Evolutionary conservation across 2,329 filamentous ascomycete species (phyloP).

Genomic region (Alternaria triticina): DNA sequence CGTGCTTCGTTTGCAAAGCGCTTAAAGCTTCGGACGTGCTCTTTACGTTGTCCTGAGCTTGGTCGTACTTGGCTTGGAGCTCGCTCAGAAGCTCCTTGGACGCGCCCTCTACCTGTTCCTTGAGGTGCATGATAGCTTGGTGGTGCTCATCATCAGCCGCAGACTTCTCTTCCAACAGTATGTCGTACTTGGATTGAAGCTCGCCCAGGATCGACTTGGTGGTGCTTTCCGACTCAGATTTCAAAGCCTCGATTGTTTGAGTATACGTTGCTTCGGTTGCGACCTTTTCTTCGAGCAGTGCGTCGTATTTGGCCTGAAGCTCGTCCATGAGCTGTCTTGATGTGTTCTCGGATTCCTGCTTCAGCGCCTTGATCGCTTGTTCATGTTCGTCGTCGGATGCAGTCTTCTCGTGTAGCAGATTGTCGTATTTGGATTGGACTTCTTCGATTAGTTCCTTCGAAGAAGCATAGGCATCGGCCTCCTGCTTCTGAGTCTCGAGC

Average conservation of each 20-base stretch:
- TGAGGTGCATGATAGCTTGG: background rate
- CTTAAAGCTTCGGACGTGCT: constrained; percentile 2
- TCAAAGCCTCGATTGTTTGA: constrained; percentile 5
- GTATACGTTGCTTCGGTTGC: background rate
- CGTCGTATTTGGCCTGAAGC: constrained; percentile 21
- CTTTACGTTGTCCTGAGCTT: constrained; percentile 7
- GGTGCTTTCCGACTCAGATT: constrained; percentile 4
- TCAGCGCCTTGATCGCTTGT: constrained; percentile 32
- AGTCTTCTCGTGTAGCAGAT: constrained; percentile 35
- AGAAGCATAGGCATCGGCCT: constrained; percentile 26
- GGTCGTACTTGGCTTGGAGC: constrained; percentile 23
- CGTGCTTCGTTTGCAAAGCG: constrained; percentile 20
- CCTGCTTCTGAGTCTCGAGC: constrained; percentile 35
- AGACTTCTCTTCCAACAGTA: constrained; percentile 28
- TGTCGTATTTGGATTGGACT: constrained; percentile 21
- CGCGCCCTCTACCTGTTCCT: background rate
- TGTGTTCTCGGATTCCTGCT: constrained; percentile 26
- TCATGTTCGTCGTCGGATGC: constrained; percentile 32
- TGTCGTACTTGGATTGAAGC: constrained; percentile 22
- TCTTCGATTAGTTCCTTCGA: constrained; percentile 21
- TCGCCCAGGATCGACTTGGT: constrained; percentile 4
- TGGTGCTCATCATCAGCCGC: background rate
- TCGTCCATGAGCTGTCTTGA: constrained; percentile 20
- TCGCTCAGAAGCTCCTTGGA: constrained; percentile 8
- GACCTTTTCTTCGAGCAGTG: constrained; percentile 4